Evolutionary conservation across 1,139 yeast genomes (phyloP).

Genomic region (Yamadazyma trypodendri): DNA sequence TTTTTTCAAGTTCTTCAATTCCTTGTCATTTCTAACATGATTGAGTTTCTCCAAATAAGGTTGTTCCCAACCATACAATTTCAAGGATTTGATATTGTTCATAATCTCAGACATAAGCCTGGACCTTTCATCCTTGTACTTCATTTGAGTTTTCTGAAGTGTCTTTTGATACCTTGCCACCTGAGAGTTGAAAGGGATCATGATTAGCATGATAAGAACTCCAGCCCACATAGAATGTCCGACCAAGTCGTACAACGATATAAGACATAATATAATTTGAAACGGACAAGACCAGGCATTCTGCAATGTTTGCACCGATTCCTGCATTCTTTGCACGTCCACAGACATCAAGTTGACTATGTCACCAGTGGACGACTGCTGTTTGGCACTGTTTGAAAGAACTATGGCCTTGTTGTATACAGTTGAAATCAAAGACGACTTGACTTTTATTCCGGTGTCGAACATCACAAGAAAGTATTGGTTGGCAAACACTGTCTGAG

Average conservation of each 20-base stretch:
- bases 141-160: conserved; percentile 25
- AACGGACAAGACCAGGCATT: conserved; percentile 30
- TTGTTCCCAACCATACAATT: conserved; percentile 39
- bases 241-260: conserved; percentile 27
- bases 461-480: conserved; percentile 21
- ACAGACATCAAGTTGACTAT: conserved; percentile 38
- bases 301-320: conserved; percentile 22
- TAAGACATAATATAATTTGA: conserved; percentile 25
- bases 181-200: conserved; percentile 32
- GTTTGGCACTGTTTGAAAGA: conserved; percentile 36
- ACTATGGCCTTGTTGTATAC: conserved; percentile 35
- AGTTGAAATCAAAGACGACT: conserved; percentile 26
- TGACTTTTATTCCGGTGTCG: conserved; percentile 18
- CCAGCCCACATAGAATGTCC: conserved; percentile 39
- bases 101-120: conserved; percentile 38
- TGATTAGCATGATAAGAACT: conserved; percentile 26
- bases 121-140: conserved; percentile 35
- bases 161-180: conserved; percentile 29
- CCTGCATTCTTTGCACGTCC: conserved; percentile 28
- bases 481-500: conserved; percentile 25
- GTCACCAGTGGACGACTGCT: conserved; percentile 37
- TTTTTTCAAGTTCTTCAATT: conserved; percentile 25
- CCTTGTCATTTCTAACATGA: conserved; percentile 35
- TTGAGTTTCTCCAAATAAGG: conserved; percentile 36
- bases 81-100: conserved; percentile 37